phyloP scores from a whole-genome alignment of 1,284 basidiomycete species.

The Cerrena zonata region DNA sequence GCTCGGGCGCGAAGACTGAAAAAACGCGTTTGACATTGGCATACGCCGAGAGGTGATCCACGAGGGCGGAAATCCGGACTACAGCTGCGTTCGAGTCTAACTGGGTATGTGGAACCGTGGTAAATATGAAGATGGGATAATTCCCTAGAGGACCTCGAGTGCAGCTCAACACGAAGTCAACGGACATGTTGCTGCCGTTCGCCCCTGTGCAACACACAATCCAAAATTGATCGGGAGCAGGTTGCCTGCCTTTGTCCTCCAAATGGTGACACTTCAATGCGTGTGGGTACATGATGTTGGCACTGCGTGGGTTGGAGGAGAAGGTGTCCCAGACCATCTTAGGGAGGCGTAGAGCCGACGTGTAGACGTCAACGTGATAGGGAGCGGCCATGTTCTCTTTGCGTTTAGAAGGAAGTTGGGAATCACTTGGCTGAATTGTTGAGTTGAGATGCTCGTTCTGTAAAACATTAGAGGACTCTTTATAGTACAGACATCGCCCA shows the following conservation, averaged over 20 bases:
- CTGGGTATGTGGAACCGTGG: conserved; percentile 17
- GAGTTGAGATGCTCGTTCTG: too few species aligned
- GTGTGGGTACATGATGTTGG: conserved; percentile 54
- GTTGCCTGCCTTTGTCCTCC: conserved; percentile 14
- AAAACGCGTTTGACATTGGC: conserved; percentile 43
- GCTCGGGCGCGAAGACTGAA: conserved; percentile 57
- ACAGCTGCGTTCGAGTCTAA: conserved; percentile 26
- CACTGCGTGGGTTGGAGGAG: conserved; percentile 33
- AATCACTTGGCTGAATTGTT: too few species aligned
- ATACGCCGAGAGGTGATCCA: conserved; percentile 16
- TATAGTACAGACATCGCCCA: too few species aligned
- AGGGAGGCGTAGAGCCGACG: conserved; percentile 27
- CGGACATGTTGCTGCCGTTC: conserved; percentile 9
- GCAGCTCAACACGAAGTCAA: conserved; percentile 56
- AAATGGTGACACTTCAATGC: conserved; percentile 28
- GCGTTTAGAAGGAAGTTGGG: too few species aligned
- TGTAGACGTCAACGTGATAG: conserved; percentile 24
- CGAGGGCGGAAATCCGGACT: conserved; percentile 23
- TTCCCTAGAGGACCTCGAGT: conserved; percentile 46
- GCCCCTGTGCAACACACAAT: conserved; percentile 36
- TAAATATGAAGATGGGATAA: conserved; percentile 43
- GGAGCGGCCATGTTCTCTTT: too few species aligned
- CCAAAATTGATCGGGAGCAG: conserved; percentile 39
- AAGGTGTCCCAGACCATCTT: conserved; percentile 35
- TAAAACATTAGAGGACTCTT: too few species aligned